Base-by-base conservation (phyloP, 257 asterid genomes). In the Linderniella brevidens region DNA sequence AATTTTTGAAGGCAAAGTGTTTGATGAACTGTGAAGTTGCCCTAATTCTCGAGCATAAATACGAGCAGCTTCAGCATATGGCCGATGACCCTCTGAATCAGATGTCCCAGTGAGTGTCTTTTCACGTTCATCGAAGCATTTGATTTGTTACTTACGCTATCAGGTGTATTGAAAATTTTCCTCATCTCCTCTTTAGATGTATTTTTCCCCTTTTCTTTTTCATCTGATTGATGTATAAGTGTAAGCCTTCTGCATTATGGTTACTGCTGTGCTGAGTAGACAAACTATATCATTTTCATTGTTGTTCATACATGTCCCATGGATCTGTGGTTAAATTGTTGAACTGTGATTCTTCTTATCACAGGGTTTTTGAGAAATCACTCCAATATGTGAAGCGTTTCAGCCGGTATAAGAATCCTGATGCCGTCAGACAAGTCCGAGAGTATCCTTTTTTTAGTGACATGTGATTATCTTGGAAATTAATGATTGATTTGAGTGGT, bases 341-440 rank as follows among this genome's bases (percentile, higher is more conserved):
- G 36, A 57, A 47, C 57, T 36, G 15, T 59, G 54, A 19, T 49
- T 48, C 17, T 61, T 40, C 46, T 32, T 54, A 43, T 51, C 61
- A 19, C 76, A 87, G 97, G 71, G 98, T 88, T 45, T 88, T 88
- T 69, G 98, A 90, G 73, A 90, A 85, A 73, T 90, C 98, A 19
- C 76, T 76, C 56, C 96, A 90, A 61, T 90, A 90, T 39, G 98
- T 85, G 67, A 81, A 90, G 82, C 94, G 98, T 56, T 90, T 90
- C 75, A 90, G 96, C 66, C 93, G 96, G 41, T 90, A 84, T 70
- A 81, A 85, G 71, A 84, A 81, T 67, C 92, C 93, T 46, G 98
- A 84, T 76, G 92, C 98, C 50, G 96, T 90, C 59, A 75, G 93
- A 71, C 98, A 90, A 90, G 98, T 82, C 61, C 71, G 98, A 67